phyloP scores from a whole-genome alignment of 2,329 filamentous ascomycete species.

The Dichotomopilus funicola region DNA sequence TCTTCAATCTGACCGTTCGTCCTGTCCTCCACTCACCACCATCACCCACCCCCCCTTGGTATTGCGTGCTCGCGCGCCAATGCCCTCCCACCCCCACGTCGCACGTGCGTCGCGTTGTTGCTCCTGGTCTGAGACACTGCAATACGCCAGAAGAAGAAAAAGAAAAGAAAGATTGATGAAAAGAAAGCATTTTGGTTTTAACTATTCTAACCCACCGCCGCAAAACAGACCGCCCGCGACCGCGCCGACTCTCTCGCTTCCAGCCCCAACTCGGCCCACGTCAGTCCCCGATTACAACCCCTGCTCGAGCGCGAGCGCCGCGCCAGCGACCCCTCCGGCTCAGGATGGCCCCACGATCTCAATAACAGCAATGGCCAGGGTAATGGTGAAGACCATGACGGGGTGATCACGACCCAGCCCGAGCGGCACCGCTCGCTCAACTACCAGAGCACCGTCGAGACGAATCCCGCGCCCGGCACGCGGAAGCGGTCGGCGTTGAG shows the following conservation, averaged over 20 bases:
- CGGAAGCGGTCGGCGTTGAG: conserved; percentile 14
- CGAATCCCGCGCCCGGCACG: conserved; percentile 5
- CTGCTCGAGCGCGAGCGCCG: conserved; percentile 15
- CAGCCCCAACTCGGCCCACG: conserved; percentile 4
- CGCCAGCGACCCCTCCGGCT: conserved; percentile 10
- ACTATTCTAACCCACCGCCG: background rate
- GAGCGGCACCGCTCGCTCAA: conserved; percentile 17
- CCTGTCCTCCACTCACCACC: background rate
- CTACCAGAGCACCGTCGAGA: conserved; percentile 23
- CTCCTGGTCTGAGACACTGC: too few relatives aligned
- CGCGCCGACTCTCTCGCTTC: conserved; percentile 24
- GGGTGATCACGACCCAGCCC: conserved; percentile 21
- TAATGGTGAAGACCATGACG: background rate
- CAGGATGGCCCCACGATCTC: conserved; percentile 11
- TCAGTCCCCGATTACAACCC: conserved; percentile 19
- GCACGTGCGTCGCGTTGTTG: background rate
- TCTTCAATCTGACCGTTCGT: conserved; percentile 23
- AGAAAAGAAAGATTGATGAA: too few relatives aligned
- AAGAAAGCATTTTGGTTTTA: background rate
- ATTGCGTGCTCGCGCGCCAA: background rate
- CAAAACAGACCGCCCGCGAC: conserved; percentile 24
- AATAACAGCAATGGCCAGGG: conserved; percentile 13
- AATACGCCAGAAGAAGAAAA: too few relatives aligned
- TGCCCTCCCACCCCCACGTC: background rate
- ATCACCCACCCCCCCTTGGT: background rate